A percentile compares a stretch with the other conserved stretches of the same genome.
These are phyloP conservation scores for Cyclotella distinguenda DNA, from an alignment of 108 stramenopile species.

Conservation along the genomic window DNA sequence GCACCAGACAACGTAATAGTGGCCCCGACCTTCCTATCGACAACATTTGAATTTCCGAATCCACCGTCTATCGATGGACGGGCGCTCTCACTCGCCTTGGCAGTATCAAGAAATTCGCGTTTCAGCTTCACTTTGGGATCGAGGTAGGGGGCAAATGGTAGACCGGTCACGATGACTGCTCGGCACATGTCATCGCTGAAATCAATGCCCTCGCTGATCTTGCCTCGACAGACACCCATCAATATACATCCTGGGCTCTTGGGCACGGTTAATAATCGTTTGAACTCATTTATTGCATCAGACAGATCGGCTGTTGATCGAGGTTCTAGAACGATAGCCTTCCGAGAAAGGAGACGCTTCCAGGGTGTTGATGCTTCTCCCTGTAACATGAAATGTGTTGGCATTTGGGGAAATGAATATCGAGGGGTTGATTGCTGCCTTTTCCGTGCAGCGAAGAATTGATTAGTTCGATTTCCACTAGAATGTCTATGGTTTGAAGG, in stretches of 20 bases:
- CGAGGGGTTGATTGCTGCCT: constrained; percentile 30
- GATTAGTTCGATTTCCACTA: constrained; percentile 37
- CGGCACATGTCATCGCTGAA: constrained; percentile 93
- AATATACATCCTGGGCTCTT: constrained; percentile 81
- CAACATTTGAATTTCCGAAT: constrained; percentile 45
- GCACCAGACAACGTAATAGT: constrained; percentile 70
- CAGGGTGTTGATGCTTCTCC: constrained; percentile 56
- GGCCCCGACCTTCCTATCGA: background rate
- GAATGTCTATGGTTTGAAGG: constrained; percentile 41
- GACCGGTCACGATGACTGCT: constrained; percentile 94
- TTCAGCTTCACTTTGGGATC: constrained; percentile 96
- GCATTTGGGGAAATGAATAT: constrained; percentile 43
- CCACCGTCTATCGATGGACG: constrained; percentile 70
- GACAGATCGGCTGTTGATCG: constrained; percentile 72
- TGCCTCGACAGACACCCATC: constrained; percentile 93
- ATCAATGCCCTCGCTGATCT: constrained; percentile 78
- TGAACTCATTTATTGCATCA: constrained; percentile 89
- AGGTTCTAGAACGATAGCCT: constrained; percentile 84
- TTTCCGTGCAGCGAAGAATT: constrained; percentile 53
- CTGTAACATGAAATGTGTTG: constrained; percentile 36
- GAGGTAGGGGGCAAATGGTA: constrained; percentile 93
- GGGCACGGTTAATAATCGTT: constrained; percentile 68
- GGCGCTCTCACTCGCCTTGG: constrained; percentile 40
- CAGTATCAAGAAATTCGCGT: constrained; percentile 88
- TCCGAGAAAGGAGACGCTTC: constrained; percentile 68